Evolutionary conservation across 2,329 filamentous ascomycete species (phyloP).

Genomic region (Elsinoe australis): DNA sequence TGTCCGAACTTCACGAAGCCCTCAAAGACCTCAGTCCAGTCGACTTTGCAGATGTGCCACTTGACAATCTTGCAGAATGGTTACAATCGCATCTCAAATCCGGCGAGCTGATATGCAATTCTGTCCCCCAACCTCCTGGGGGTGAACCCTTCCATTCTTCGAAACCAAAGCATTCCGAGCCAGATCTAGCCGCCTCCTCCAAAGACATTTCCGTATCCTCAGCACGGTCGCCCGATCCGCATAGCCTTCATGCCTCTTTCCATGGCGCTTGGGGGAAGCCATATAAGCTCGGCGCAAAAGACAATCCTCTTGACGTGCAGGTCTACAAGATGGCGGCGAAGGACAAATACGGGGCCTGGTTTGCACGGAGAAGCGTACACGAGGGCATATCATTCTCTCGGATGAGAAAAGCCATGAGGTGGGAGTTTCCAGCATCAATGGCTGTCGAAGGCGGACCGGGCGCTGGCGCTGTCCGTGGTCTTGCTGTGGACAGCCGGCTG

Average conservation of each 20-base stretch:
- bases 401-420: slow-evolving; percentile 68
- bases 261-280: slow-evolving; percentile 80
- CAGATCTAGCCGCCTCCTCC: slow-evolving; percentile 43
- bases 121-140: slow-evolving; percentile 56
- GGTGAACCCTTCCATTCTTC: slow-evolving; percentile 39
- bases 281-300: slow-evolving; percentile 60
- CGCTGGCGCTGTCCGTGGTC: slow-evolving; percentile 70
- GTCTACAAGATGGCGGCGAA: slow-evolving; percentile 73
- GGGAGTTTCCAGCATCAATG: slow-evolving; percentile 73
- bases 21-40: slow-evolving; percentile 38
- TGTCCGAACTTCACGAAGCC: slow-evolving; percentile 40
- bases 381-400: slow-evolving; percentile 66
- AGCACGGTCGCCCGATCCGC: slow-evolving; percentile 43
- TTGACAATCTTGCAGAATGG: slow-evolving; percentile 35
- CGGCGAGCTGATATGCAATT: slow-evolving; percentile 65
- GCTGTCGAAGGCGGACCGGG: slow-evolving; percentile 62
- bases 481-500: slow-evolving; percentile 70
- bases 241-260: slow-evolving; percentile 51
- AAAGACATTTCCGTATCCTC: slow-evolving; percentile 48
- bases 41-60: slow-evolving; percentile 40
- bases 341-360: slow-evolving; percentile 84
- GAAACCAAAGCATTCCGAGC: slow-evolving; percentile 51
- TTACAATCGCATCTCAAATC: slow-evolving; percentile 40
- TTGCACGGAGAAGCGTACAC: slow-evolving; percentile 76
- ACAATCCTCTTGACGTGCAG: slow-evolving; percentile 67